Conservation (phyloP, 2,329 filamentous ascomycete species). For the Lecanosticta acicola region DNA sequence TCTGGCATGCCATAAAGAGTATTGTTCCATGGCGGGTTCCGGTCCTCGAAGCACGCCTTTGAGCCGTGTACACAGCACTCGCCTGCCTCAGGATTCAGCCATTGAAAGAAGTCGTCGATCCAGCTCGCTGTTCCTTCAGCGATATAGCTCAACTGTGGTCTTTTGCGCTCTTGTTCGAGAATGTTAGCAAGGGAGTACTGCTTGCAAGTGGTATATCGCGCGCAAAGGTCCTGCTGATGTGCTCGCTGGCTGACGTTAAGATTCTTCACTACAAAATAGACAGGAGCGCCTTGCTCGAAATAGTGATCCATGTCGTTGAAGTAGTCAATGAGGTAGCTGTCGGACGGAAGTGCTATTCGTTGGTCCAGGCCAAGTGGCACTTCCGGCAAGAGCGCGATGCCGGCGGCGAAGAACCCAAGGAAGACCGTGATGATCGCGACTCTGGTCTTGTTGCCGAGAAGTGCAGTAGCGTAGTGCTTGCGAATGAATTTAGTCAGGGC, state of each 20-base stretch:
- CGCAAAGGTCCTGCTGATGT: conserved; percentile 82
- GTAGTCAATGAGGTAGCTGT: conserved; percentile 91
- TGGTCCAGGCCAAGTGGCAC: conserved; percentile 88
- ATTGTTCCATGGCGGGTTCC: conserved; percentile 80
- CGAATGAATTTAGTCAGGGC: conserved; percentile 81
- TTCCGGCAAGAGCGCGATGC: conserved; percentile 74
- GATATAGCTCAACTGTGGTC: conserved; percentile 81
- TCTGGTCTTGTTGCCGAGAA: conserved; percentile 78
- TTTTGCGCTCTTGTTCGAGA: conserved; percentile 88
- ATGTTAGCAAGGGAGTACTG: conserved; percentile 79
- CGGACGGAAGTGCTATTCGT: conserved; percentile 85
- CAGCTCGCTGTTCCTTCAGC: conserved; percentile 84
- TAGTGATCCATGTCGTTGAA: conserved; percentile 96
- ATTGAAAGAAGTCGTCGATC: conserved; percentile 94
- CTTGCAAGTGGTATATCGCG: conserved; percentile 83
- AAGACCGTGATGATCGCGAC: conserved; percentile 71
- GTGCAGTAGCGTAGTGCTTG: conserved; percentile 74
- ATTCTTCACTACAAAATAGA: conserved; percentile 87
- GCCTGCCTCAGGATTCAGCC: conserved; percentile 84
- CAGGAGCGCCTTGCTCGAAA: conserved; percentile 82
- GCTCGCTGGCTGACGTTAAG: conserved; percentile 70
- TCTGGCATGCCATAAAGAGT: conserved; percentile 88
- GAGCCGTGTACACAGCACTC: conserved; percentile 59
- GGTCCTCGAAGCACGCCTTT: conserved; percentile 69
- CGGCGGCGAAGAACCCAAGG: conserved; percentile 79